Conservation (phyloP, 352 stramenopile species). For the Globisporangium lucens region DNA sequence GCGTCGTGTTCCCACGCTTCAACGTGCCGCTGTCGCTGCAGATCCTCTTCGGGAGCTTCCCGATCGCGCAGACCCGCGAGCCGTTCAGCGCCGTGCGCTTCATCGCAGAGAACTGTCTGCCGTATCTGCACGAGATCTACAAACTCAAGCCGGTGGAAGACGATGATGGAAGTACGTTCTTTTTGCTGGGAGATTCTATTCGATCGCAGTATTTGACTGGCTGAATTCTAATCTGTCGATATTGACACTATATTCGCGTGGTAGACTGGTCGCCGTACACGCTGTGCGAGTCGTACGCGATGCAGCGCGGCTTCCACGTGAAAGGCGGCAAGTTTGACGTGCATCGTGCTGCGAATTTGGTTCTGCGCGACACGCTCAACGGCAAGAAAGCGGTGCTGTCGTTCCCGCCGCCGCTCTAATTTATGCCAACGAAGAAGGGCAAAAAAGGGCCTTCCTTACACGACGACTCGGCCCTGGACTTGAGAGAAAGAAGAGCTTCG, state of each 20-base stretch:
- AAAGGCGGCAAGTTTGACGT: slow-evolving; percentile 76
- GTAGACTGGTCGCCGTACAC: slow-evolving; percentile 74
- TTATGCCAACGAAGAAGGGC: neutral
- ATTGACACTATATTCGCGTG: neutral
- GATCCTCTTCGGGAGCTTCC: slow-evolving; percentile 81
- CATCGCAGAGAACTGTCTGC: slow-evolving; percentile 78
- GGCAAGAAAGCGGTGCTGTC: slow-evolving; percentile 82
- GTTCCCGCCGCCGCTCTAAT: slow-evolving; percentile 49
- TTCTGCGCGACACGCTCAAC: slow-evolving; percentile 75
- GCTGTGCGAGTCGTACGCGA: slow-evolving; percentile 71
- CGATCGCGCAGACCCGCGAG: slow-evolving; percentile 83
- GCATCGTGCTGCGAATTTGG: slow-evolving; percentile 63
- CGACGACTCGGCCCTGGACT: neutral
- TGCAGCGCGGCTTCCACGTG: slow-evolving; percentile 66
- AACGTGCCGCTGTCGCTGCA: slow-evolving; percentile 66
- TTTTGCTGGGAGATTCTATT: neutral
- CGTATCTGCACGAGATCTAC: slow-evolving; percentile 72
- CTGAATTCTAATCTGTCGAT: neutral
- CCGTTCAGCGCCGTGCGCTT: slow-evolving; percentile 85
- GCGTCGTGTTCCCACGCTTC: slow-evolving; percentile 77
- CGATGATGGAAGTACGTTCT: slow-evolving; percentile 41
- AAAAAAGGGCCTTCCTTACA: neutral
- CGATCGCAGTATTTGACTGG: neutral
- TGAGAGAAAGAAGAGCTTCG: neutral
- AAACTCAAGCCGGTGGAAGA: slow-evolving; percentile 72